Evolutionary conservation across 1,139 yeast species (phyloP), one percentile per base, ranked within the genome.

Genomic region (Meyerozyma carpophila): DNA sequence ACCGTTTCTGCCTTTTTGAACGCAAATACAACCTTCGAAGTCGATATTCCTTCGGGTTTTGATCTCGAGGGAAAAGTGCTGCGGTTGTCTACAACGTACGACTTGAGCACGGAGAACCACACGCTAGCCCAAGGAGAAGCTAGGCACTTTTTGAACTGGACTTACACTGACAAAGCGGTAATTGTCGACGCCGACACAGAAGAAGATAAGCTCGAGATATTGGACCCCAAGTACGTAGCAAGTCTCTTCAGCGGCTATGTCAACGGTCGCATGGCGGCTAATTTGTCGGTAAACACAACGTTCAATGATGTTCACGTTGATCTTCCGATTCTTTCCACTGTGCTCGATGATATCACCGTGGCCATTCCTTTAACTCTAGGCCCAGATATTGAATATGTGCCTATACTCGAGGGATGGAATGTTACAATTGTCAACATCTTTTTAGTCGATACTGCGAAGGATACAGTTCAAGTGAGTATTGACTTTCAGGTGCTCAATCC

Each of bases 1-100:
- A 7, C 41, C 56, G 1, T 29, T 51, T 14, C 21, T 44, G 11
- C 39, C 54, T 5, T 51, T 47, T 3, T 44, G 43, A 32, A 46
- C 45, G 25, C 37, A 34, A 34, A 34, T 25, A 9, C 16, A 13
- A 7, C 26, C 10, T 2, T 34, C 10, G 26, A 34, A 34, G 26
- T 21, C 25, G 26, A 20, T 18, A 11, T 14, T 21, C 26, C 26
- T 3, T 10, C 37, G 10, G 37, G 37, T 2, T 18, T 20, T 13
- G 37, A 34, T 4, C 5, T 34, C 25, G 10, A 16, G n/a, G 26
- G n/a, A 10, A 8, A 18, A 11, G 14, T 34, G 10, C 37, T 21
- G 26, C 37, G n/a, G n/a, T 21, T 34, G 13, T 10, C n/a, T 9
- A 11, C 37, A 20, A 8, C 37, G n/a, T 34, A 20, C 26, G n/a